Percentiles rank a stretch among this genome's conserved stretches.
These are phyloP conservation scores for Podaxis sp. DNA, from an alignment of 768 basidiomycete species.

Conservation along the genomic window DNA sequence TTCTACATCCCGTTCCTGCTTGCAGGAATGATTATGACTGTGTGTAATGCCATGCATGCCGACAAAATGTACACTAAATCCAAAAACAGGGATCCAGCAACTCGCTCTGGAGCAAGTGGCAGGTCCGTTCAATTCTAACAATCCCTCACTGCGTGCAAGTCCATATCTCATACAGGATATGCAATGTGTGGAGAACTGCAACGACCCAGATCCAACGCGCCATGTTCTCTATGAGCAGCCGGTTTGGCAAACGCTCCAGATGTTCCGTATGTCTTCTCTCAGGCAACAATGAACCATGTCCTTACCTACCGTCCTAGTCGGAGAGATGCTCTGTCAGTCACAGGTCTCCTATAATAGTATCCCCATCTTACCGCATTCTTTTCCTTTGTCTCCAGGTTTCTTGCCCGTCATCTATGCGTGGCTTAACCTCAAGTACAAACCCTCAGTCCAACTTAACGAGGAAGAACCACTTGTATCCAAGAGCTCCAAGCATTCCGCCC, in stretches of 20 bases:
- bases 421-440: slow-evolving; percentile 37
- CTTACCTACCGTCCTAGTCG: slow-evolving; percentile 51
- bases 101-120: slow-evolving; percentile 81
- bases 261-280: slow-evolving; percentile 64
- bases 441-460: slow-evolving; percentile 52
- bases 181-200: slow-evolving; percentile 97
- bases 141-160: background rate
- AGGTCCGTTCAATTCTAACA: slow-evolving; percentile 37
- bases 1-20: slow-evolving; percentile 77
- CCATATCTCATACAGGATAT: slow-evolving; percentile 58
- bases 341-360: slow-evolving; percentile 7
- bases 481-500: slow-evolving; percentile 28
- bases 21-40: slow-evolving; percentile 90
- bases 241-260: slow-evolving; percentile 88
- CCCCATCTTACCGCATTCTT: slow-evolving; percentile 16
- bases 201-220: slow-evolving; percentile 50
- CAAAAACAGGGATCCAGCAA: slow-evolving; percentile 65
- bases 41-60: slow-evolving; percentile 24
- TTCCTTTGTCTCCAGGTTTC: slow-evolving; percentile 55
- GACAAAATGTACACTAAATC: background rate
- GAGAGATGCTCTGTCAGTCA: slow-evolving; percentile 88
- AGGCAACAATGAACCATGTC: slow-evolving; percentile 20
- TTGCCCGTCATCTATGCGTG: slow-evolving; percentile 76
- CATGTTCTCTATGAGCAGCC: slow-evolving; percentile 89
- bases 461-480: slow-evolving; percentile 24